A percentile compares a stretch with the other conserved stretches of the same genome.
These are phyloP conservation scores for Quercus glauca DNA, from an alignment of 306 rosid genomes.

Conservation along the genomic window DNA sequence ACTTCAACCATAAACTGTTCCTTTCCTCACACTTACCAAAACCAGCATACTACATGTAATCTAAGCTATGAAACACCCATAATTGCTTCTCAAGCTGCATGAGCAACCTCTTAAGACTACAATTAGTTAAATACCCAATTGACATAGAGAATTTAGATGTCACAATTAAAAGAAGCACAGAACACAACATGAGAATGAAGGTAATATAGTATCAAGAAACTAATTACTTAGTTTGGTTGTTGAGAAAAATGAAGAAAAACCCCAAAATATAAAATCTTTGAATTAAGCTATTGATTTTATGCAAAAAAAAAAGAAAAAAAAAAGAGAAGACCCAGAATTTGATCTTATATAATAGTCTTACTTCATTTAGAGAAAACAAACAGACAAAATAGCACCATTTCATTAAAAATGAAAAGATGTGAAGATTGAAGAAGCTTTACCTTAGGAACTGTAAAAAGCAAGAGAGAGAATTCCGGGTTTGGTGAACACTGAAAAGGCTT, in stretches of 20 bases:
- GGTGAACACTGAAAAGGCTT: no score
- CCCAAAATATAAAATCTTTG: not conserved
- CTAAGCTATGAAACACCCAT: no score
- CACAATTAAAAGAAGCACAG: not conserved
- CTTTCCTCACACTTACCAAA: not conserved
- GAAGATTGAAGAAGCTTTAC: slow-evolving; percentile 4
- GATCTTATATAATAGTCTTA: not conserved
- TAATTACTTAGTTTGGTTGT: no score
- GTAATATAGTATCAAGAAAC: no score
- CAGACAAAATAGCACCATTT: not conserved
- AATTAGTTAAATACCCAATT: not conserved
- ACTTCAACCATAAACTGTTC: not conserved
- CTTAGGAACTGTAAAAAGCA: not conserved
- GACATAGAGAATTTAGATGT: not conserved
- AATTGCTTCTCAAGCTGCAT: no score
- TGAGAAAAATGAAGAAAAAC: not conserved
- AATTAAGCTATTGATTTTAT: not conserved
- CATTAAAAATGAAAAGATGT: not conserved
- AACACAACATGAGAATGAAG: not conserved
- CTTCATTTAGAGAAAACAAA: slow-evolving; percentile 12
- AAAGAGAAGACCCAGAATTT: not conserved
- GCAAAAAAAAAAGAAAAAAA: not conserved
- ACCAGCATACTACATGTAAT: no score
- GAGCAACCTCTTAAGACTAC: no score
- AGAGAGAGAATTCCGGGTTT: not conserved